Conservation (phyloP, 2,329 filamentous ascomycete species). For the Venturia nashicola region DNA sequence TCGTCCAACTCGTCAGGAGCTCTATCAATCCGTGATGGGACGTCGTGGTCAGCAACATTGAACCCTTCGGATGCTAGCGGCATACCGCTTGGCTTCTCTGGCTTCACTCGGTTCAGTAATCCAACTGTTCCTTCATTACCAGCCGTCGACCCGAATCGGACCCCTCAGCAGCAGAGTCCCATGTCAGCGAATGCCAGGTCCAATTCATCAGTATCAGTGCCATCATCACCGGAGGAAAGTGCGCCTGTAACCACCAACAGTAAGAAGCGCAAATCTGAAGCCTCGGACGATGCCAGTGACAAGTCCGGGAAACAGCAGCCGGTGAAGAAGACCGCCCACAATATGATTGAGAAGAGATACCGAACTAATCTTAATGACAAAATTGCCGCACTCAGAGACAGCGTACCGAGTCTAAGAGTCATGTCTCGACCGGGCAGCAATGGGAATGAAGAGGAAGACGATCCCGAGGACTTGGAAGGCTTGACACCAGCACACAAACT, state of each 20-base stretch:
- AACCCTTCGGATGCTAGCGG: background rate
- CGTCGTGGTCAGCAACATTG: background rate
- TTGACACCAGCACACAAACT: constrained; percentile 78
- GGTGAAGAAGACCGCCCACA: constrained; percentile 85
- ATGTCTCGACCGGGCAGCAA: constrained; percentile 47
- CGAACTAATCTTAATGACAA: constrained; percentile 95
- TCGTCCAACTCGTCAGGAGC: background rate
- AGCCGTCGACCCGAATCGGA: constrained; percentile 12
- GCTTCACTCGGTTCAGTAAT: constrained; percentile 13
- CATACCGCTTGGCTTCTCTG: background rate
- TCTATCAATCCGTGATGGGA: background rate
- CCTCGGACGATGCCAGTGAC: constrained; percentile 30
- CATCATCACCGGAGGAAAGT: constrained; percentile 45
- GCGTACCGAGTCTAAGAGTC: constrained; percentile 78
- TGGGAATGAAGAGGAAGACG: constrained; percentile 52
- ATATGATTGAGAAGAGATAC: constrained; percentile 97
- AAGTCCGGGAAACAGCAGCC: background rate
- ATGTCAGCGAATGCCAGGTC: constrained; percentile 20
- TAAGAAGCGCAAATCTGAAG: constrained; percentile 54
- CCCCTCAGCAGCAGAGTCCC: constrained; percentile 26
- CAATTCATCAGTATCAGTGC: constrained; percentile 34
- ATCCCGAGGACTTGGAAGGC: constrained; percentile 61
- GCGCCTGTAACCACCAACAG: constrained; percentile 19
- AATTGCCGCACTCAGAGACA: constrained; percentile 82
- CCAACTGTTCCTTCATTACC: constrained; percentile 17